Evolutionary conservation across 1,139 yeast genomes (phyloP), one percentile per base, ranked within the genome.

Genomic region (Hanseniaspora uvarum): DNA sequence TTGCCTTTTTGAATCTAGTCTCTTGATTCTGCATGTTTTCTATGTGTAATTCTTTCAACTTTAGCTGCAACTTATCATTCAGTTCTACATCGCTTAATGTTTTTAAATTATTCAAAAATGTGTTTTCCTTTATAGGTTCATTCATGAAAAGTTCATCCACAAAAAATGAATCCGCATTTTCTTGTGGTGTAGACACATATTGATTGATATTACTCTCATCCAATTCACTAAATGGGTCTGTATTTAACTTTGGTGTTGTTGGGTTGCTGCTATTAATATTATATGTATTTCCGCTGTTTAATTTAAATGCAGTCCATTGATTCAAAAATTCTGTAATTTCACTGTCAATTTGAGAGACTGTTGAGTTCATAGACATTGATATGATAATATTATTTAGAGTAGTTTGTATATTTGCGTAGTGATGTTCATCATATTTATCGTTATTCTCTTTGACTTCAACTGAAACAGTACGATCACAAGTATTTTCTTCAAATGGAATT

Each of bases 21-120:
- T 59, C 59, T 12, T 54, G 45, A 4, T 63, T 61, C 28, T 57
- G 58, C 47, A 58, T 62, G 52, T 65, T 66, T 43, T 65, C 68
- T 26, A 58, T 56, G 12, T 67, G 66, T 43, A 66, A 56, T 37
- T 57, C 56, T 19, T 52, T 48, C 12, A 66, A 63, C 30, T 64
- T 59, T 41, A 63, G 63, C 47, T 65, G 59, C 34, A 66, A 53
- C 51, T 60, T 62, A 16, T 54, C 45, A 44, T 63, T 57, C 19
- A 66, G 54, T 49, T 65, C 66, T 24, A 62, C 64, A 53, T 66
- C 68, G 11, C 63, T 60, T 5, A 65, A 50, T 38, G 60, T 59
- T 5, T 50, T 52, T 31, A 59, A 53, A 12, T 53, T 56, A 12
- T 52, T 51, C 26, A 53, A 12, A 4, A 50, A 43, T 21, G 39